Conservation (phyloP, 2,329 filamentous ascomycete species). For the Cephalotrichum gorgonifer region DNA sequence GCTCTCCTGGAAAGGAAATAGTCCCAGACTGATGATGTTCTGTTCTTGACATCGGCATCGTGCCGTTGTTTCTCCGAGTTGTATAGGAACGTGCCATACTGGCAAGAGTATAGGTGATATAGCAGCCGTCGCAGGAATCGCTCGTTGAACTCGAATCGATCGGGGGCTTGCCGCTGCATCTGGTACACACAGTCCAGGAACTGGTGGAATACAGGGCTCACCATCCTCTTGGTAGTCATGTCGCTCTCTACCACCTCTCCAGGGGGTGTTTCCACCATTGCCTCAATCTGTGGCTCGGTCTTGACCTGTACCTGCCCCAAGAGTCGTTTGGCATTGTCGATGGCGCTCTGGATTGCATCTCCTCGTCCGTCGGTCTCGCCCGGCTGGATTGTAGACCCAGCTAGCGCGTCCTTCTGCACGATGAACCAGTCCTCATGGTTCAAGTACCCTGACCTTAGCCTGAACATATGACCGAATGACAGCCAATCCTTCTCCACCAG, state of each 20-base stretch:
- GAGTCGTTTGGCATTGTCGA: conserved; percentile 81
- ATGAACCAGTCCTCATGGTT: conserved; percentile 92
- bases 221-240: conserved; percentile 75
- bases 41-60: conserved; percentile 56
- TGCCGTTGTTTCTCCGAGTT: conserved; percentile 86
- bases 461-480: conserved; percentile 96
- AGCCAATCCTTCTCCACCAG: conserved; percentile 96
- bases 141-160: conserved; percentile 92
- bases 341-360: conserved; percentile 76
- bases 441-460: conserved; percentile 78
- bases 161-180: conserved; percentile 72
- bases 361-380: conserved; percentile 50
- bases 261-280: conserved; percentile 26
- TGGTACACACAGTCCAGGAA: conserved; percentile 94
- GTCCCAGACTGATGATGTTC: conserved; percentile 85
- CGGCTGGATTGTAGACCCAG: conserved; percentile 49
- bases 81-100: conserved; percentile 93
- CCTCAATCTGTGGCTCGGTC: conserved; percentile 52
- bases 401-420: conserved; percentile 71
- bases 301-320: conserved; percentile 53
- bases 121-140: conserved; percentile 79
- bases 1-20: conserved; percentile 76
- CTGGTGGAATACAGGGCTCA: conserved; percentile 94
- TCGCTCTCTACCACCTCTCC: conserved; percentile 41
- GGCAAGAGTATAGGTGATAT: conserved; percentile 91